Conservation (phyloP, 306 rosid genomes). For the Purshia tridentata region DNA sequence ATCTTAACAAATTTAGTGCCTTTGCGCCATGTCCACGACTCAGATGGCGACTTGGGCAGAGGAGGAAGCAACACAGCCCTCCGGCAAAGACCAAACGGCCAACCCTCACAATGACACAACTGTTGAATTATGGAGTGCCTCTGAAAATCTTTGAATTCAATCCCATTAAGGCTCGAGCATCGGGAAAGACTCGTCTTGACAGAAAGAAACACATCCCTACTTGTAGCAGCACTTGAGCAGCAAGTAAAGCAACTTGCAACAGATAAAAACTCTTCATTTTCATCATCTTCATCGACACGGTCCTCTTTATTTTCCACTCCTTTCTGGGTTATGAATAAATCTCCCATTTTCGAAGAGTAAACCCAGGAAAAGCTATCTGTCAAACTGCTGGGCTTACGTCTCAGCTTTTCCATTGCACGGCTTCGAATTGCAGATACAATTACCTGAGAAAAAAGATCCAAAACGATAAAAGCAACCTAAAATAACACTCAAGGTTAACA, state of each 20-base stretch:
- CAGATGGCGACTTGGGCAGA: constrained; percentile 84
- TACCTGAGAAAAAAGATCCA: constrained; percentile 37
- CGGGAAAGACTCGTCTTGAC: constrained; percentile 65
- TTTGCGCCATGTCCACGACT: constrained; percentile 69
- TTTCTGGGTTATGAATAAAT: constrained; percentile 43
- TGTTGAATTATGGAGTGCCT: constrained; percentile 66
- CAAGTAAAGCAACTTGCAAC: constrained; percentile 62
- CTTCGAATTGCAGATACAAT: constrained; percentile 71
- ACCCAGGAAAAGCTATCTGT: constrained; percentile 54
- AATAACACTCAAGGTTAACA: neutral
- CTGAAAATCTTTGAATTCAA: constrained; percentile 48
- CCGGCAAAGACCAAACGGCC: constrained; percentile 93
- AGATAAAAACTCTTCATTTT: constrained; percentile 62
- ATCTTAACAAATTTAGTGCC: constrained; percentile 30
- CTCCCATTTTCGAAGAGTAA: constrained; percentile 53
- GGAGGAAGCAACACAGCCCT: constrained; percentile 89
- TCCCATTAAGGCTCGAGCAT: constrained; percentile 58
- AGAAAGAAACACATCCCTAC: constrained; percentile 54
- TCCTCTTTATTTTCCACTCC: constrained; percentile 26
- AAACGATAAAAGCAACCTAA: neutral
- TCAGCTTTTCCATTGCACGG: constrained; percentile 60
- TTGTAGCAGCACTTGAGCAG: constrained; percentile 51
- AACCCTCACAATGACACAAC: constrained; percentile 80
- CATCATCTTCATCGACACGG: constrained; percentile 24
- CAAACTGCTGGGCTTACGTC: constrained; percentile 41